Percentiles rank a stretch among this genome's conserved stretches.
Evolutionary conservation across 305 asterid species (phyloP).

Genomic region (Lippia alba): DNA sequence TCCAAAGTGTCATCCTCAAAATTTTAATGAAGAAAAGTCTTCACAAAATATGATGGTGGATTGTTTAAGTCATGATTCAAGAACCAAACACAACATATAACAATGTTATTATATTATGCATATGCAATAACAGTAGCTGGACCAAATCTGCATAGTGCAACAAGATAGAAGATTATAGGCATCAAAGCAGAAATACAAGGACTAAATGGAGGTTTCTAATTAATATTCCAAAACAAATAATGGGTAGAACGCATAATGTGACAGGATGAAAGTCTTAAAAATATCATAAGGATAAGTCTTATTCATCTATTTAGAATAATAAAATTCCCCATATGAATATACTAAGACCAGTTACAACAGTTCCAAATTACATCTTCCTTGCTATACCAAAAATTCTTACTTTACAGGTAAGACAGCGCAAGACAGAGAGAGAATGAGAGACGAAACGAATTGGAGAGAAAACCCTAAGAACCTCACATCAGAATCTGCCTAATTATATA

Average conservation of each 20-base stretch:
- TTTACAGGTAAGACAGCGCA: slow-evolving; percentile 45
- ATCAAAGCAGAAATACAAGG: neutral
- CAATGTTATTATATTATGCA: neutral
- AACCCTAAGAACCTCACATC: slow-evolving; percentile 39
- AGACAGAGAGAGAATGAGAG: neutral
- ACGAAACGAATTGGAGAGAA: slow-evolving; percentile 24
- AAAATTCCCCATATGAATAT: slow-evolving; percentile 39
- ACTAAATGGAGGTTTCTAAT: neutral
- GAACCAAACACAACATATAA: neutral
- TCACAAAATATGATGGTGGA: too few species aligned
- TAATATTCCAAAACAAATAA: neutral
- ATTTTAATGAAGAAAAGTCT: too few species aligned
- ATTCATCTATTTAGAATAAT: slow-evolving; percentile 22
- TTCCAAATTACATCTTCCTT: slow-evolving; percentile 43
- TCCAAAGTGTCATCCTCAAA: too few species aligned
- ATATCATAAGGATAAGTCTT: neutral
- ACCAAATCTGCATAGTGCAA: neutral
- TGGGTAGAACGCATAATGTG: neutral
- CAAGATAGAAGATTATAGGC: neutral
- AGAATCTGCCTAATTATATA: slow-evolving; percentile 36
- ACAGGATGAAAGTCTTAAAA: neutral
- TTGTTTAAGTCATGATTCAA: neutral
- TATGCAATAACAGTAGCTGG: neutral
- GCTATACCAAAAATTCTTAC: slow-evolving; percentile 46
- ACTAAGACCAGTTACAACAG: slow-evolving; percentile 49